A percentile compares a stretch with the other conserved stretches of the same genome.
phyloP scores from a whole-genome alignment of 1,284 basidiomycete genomes.

The Bjerkandera adusta region DNA sequence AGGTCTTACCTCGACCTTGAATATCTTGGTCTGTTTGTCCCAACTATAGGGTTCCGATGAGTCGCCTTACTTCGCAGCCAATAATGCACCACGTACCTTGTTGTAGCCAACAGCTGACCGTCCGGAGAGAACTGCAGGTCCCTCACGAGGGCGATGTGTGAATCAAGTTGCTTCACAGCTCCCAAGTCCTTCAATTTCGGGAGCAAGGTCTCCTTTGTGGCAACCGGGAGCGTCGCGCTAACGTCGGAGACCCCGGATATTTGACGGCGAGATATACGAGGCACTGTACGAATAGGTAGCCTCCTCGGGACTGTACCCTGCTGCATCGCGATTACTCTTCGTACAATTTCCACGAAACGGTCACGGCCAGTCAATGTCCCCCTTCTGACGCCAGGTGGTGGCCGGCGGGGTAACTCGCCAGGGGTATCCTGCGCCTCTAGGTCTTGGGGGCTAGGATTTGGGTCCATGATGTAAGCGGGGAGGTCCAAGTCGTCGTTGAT shows the following conservation, averaged over 20 bases:
- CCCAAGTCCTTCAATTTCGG: conserved; percentile 7
- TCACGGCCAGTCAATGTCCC: not conserved
- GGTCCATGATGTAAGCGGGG: not conserved
- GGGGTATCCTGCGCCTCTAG: not conserved
- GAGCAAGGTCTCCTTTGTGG: not conserved
- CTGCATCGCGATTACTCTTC: not conserved
- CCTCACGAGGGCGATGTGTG: conserved; percentile 2
- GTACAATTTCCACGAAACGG: not conserved
- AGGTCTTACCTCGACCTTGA: not conserved
- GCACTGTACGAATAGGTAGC: not conserved
- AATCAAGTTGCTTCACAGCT: not conserved
- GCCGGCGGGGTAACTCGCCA: no score
- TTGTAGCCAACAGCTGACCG: conserved; percentile 4
- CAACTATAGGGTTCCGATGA: not conserved
- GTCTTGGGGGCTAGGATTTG: not conserved
- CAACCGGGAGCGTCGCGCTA: not conserved
- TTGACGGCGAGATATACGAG: not conserved
- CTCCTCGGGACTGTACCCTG: not conserved
- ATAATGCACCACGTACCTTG: conserved; percentile 6
- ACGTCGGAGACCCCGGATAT: conserved; percentile 1
- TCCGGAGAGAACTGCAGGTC: conserved; percentile 10
- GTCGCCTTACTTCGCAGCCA: not conserved
- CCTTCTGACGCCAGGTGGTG: not conserved
- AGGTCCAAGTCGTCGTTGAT: not conserved
- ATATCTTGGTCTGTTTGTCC: conserved; percentile 6